Evolutionary conservation across 805 yeast genomes (phyloP), one percentile per base, ranked within the genome.

Genomic region (Huiozyma sinensis): DNA sequence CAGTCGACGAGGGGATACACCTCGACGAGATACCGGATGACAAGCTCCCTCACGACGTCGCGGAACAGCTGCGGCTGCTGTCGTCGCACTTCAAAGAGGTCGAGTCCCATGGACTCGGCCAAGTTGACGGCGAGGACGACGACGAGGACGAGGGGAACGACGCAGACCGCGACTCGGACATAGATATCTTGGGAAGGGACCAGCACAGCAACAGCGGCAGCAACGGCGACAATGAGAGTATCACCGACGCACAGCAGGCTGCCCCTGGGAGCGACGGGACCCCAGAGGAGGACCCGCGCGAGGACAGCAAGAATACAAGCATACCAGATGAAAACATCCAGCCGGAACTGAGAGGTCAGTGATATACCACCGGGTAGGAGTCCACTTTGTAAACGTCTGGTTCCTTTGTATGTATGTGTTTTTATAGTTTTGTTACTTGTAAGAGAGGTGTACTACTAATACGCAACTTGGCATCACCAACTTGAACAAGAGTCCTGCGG

Each of bases 61-160:
- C 66, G 2, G 66, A 61, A 44, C 66, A 61, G 46, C 43, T 60
- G 38, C 57, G 64, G 47, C 45, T 61, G 28, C 44, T 61, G 44
- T 57, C 63, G 7, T 60, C 64, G 1, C 65, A 61, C 52, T 58
- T 59, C 44, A 61, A 61, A 44, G 65, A 61, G 13, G 64, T 59
- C 2, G 63, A 60, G 38, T 10, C 24, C 13, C 12, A 11, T 24
- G 32, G 32, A n/a, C 12, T n/a, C 4, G 34, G 10, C 40, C n/a
- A 6, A 29, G 28, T 8, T 24, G 27, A 24, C 31, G 28, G 33
- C 12, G 12, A 33, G 7, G 53, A 55, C 35, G 48, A 52, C 27
- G 57, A 56, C 17, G 49, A 51, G 35, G 53, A 58, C 8, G 56
- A 51, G 27, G 56, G 53, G 32, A 48, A 57, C 33, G 55, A 52